These are phyloP conservation scores for Canna indica DNA, from an alignment of 176 grass and related monocot genomes.

Conservation along the genomic window DNA sequence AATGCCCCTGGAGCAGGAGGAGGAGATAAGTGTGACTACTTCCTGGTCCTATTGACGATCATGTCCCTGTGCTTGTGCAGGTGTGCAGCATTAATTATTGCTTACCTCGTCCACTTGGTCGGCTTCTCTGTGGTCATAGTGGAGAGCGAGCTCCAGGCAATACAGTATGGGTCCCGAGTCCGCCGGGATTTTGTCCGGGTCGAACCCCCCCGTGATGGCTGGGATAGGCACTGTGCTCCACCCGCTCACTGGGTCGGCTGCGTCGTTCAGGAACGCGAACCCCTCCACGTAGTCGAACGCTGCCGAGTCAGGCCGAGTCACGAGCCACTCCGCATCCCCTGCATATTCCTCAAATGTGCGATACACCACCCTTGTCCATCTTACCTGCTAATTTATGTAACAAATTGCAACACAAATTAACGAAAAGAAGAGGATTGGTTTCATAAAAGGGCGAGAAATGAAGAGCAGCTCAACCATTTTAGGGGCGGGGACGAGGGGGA, in stretches of 20 bases:
- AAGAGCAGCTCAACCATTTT: conserved; percentile 40
- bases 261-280: conserved; percentile 55
- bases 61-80: background rate
- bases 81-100: background rate
- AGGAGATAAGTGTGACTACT: conserved; percentile 25
- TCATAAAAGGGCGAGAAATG: too few species aligned
- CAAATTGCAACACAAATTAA: background rate
- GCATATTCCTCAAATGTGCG: conserved; percentile 59
- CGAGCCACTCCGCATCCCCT: conserved; percentile 71
- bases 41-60: conserved; percentile 8
- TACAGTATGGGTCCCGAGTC: conserved; percentile 60
- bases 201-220: conserved; percentile 34
- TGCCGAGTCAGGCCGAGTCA: conserved; percentile 25
- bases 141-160: conserved; percentile 81
- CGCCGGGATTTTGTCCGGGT: conserved; percentile 36
- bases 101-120: conserved; percentile 56
- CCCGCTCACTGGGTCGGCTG: conserved; percentile 65
- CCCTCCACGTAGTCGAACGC: conserved; percentile 88
- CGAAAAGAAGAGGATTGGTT: background rate
- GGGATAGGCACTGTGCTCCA: conserved; percentile 67
- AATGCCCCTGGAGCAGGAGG: too few species aligned
- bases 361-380: conserved; percentile 71
- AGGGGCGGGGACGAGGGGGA: conserved; percentile 55
- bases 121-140: conserved; percentile 31
- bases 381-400: conserved; percentile 27